phyloP scores from a whole-genome alignment of 2,329 filamentous ascomycete species.

The Paecilomyces formosus region DNA sequence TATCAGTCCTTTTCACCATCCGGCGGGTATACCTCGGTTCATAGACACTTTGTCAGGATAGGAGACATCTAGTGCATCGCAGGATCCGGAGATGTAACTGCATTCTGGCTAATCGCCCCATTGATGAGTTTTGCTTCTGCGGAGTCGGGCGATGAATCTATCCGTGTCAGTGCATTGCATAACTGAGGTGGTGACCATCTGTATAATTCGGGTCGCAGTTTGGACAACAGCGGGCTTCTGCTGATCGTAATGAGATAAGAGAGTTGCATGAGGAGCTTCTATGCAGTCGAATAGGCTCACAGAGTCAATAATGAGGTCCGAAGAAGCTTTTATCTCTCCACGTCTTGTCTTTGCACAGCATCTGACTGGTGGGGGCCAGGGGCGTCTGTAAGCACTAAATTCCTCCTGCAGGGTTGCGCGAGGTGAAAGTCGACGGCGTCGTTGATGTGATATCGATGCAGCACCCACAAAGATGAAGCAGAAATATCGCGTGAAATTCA shows the following conservation, averaged over 20 bases:
- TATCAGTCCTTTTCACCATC: not conserved
- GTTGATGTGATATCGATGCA: not conserved
- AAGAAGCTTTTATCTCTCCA: not conserved
- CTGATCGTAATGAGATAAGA: not conserved
- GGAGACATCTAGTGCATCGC: not conserved
- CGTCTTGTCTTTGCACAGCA: not conserved
- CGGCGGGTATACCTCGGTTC: not conserved
- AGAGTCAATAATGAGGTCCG: not conserved
- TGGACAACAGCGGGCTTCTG: not conserved
- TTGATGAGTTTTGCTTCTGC: not conserved
- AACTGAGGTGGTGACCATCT: not conserved
- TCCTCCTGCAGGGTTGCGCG: not conserved
- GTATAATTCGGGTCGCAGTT: not conserved
- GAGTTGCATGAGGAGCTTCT: not conserved
- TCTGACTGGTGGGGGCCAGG: not conserved
- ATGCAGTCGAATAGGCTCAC: not conserved
- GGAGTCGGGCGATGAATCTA: not conserved
- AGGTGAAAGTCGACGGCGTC: not conserved
- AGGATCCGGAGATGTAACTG: not conserved
- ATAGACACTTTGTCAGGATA: not conserved
- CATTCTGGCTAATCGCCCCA: not conserved
- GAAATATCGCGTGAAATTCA: not conserved
- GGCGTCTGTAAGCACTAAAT: not conserved
- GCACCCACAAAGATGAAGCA: not conserved
- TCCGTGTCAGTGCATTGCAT: not conserved